Conservation (phyloP, 495 filamentous ascomycete genomes). For the Chlorociboria aeruginascens region DNA sequence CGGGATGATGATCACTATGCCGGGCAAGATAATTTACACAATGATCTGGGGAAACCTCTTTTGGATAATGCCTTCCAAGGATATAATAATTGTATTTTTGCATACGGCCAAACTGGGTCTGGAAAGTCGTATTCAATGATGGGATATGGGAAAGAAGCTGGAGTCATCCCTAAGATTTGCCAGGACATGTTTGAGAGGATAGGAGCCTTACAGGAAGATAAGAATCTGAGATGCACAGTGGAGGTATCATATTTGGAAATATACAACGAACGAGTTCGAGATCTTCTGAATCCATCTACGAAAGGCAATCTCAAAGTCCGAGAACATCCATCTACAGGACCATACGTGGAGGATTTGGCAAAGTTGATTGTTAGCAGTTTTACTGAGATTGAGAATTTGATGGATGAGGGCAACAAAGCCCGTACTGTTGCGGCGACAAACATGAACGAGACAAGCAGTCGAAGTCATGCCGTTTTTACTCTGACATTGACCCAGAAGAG, state of each 20-base stretch:
- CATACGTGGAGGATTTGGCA: conserved; percentile 95
- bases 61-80: conserved; percentile 98
- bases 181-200: conserved; percentile 95
- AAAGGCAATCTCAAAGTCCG: conserved; percentile 95
- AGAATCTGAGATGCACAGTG: conserved; percentile 74
- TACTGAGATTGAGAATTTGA: conserved; percentile 87
- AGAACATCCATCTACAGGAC: conserved; percentile 94
- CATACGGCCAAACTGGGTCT: conserved; percentile 96
- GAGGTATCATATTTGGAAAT: conserved; percentile 99
- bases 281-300: conserved; percentile 89
- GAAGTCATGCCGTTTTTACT: conserved; percentile 97
- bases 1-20: conserved; percentile 71
- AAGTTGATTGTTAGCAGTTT: conserved; percentile 97
- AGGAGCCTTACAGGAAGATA: conserved; percentile 58
- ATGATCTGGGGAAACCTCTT: conserved; percentile 78
- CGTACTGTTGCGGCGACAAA: conserved; percentile 97
- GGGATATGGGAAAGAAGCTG: conserved; percentile 93
- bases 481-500: conserved; percentile 90
- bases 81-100: conserved; percentile 99
- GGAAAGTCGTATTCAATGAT: conserved; percentile 99
- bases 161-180: conserved; percentile 97
- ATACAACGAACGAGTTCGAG: conserved; percentile 96
- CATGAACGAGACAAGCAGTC: conserved; percentile 99
- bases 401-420: conserved; percentile 99
- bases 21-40: conserved; percentile 78